Conservation (phyloP, 2,329 filamentous ascomycete species). For the Nigrospora sphaerica region DNA sequence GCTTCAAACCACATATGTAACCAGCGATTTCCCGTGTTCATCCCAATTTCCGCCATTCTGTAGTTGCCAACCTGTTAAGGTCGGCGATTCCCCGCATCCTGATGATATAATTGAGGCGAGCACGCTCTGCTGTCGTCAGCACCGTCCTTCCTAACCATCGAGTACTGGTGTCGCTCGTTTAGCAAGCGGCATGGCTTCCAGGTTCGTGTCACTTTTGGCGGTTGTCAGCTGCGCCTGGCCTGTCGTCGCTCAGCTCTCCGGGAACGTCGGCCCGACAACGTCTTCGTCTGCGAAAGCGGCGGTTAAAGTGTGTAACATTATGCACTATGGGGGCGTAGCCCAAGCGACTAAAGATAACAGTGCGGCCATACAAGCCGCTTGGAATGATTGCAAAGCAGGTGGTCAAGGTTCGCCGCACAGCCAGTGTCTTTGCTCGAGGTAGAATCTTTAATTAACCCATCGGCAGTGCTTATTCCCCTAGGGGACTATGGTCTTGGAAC, state of each 20-base stretch:
- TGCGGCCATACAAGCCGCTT: conserved; percentile 16
- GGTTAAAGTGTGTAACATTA: conserved; percentile 36
- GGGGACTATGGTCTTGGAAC: conserved; percentile 10
- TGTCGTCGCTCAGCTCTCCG: conserved; percentile 23
- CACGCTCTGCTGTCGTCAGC: too few species aligned
- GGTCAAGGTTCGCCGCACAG: conserved; percentile 24
- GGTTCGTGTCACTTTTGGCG: too few species aligned
- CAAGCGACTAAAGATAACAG: conserved; percentile 36
- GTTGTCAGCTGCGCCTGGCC: too few species aligned
- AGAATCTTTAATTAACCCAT: background rate
- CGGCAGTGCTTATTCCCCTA: conserved; percentile 9
- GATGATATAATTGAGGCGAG: too few species aligned
- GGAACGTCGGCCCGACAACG: conserved; percentile 39
- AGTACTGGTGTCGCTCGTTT: too few species aligned
- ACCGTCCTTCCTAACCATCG: too few species aligned
- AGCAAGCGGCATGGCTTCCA: too few species aligned
- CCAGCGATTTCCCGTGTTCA: too few species aligned
- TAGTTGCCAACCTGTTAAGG: too few species aligned
- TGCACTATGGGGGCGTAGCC: conserved; percentile 40
- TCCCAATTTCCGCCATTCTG: too few species aligned
- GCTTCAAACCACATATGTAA: too few species aligned
- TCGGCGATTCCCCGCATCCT: too few species aligned
- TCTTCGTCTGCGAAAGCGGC: conserved; percentile 17
- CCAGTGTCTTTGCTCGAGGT: background rate
- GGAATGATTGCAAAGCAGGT: conserved; percentile 34